These are phyloP conservation scores for Scheffersomyces segobiensis DNA, from an alignment of 1,139 yeast species.

Conservation along the genomic window DNA sequence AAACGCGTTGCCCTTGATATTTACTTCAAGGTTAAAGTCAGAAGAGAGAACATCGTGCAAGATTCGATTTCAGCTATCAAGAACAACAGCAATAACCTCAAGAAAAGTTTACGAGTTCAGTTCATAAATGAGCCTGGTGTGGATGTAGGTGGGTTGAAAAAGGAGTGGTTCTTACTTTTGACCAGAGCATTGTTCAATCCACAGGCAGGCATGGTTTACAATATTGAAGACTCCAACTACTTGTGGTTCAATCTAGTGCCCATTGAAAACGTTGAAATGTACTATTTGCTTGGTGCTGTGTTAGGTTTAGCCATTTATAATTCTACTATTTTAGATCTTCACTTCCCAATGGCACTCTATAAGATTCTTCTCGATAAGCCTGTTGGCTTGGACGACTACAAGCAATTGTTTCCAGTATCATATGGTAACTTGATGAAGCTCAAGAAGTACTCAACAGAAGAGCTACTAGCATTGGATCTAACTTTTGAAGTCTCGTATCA, in stretches of 20 bases:
- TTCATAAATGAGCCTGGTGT: slow-evolving; percentile 87
- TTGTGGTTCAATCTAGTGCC: slow-evolving; percentile 72
- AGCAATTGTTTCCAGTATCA: slow-evolving; percentile 65
- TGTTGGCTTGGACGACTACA: slow-evolving; percentile 62
- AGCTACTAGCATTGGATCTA: slow-evolving; percentile 30
- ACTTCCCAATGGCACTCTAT: slow-evolving; percentile 74
- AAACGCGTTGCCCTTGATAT: slow-evolving; percentile 63
- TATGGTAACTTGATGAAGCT: slow-evolving; percentile 59
- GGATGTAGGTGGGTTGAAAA: slow-evolving; percentile 91
- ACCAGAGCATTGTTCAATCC: slow-evolving; percentile 71
- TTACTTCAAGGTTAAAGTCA: slow-evolving; percentile 63
- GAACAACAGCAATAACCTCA: slow-evolving; percentile 57
- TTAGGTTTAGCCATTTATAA: slow-evolving; percentile 90
- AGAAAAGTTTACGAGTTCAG: slow-evolving; percentile 74
- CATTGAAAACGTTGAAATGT: slow-evolving; percentile 51
- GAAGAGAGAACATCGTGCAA: slow-evolving; percentile 65
- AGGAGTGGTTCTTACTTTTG: slow-evolving; percentile 86
- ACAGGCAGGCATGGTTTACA: slow-evolving; percentile 58
- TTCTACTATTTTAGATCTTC: slow-evolving; percentile 79
- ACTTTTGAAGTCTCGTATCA: slow-evolving; percentile 41
- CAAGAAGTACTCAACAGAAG: slow-evolving; percentile 38
- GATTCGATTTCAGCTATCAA: slow-evolving; percentile 77
- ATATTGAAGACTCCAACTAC: slow-evolving; percentile 66
- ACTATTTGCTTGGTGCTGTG: slow-evolving; percentile 78
- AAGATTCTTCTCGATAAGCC: slow-evolving; percentile 66